These are phyloP conservation scores for Nemania sp. DNA, from an alignment of 2,329 filamentous ascomycete genomes.

Conservation along the genomic window DNA sequence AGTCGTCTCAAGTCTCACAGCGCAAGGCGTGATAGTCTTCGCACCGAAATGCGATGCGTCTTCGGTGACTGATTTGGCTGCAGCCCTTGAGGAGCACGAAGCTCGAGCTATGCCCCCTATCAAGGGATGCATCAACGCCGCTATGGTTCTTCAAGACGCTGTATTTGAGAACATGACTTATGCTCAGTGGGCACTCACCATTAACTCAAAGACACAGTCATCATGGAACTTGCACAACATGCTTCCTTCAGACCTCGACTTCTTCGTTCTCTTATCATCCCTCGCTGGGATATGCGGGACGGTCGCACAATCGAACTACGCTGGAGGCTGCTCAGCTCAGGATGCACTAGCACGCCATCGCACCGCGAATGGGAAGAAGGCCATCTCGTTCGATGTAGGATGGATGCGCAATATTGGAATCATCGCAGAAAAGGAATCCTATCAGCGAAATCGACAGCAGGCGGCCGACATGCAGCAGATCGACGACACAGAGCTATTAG, in stretches of 20 bases:
- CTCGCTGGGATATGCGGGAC: constrained; percentile 44
- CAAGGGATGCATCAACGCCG: constrained; percentile 57
- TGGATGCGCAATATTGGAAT: constrained; percentile 48
- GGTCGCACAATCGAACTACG: constrained; percentile 46
- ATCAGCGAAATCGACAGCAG: constrained; percentile 30
- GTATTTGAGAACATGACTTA: constrained; percentile 47
- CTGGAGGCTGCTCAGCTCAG: constrained; percentile 46
- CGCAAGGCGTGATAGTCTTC: constrained; percentile 34
- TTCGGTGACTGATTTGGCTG: constrained; percentile 28
- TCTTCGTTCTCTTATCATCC: constrained; percentile 49
- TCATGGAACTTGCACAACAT: constrained; percentile 43
- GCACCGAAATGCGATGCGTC: constrained; percentile 46
- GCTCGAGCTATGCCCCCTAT: constrained; percentile 50
- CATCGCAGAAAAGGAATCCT: constrained; percentile 42
- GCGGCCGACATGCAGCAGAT: constrained; percentile 41
- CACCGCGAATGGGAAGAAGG: constrained; percentile 40
- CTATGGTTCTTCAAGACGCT: constrained; percentile 56
- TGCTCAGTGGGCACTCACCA: constrained; percentile 44
- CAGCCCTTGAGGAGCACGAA: constrained; percentile 36
- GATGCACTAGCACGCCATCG: constrained; percentile 46
- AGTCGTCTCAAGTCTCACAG: constrained; percentile 37
- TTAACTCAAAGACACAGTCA: constrained; percentile 44
- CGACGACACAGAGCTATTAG: constrained; percentile 43
- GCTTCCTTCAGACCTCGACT: constrained; percentile 44
- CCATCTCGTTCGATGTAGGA: constrained; percentile 45